Base-by-base conservation (phyloP, 2,329 filamentous ascomycete genomes). In the Microthyrium microscopicum region DNA sequence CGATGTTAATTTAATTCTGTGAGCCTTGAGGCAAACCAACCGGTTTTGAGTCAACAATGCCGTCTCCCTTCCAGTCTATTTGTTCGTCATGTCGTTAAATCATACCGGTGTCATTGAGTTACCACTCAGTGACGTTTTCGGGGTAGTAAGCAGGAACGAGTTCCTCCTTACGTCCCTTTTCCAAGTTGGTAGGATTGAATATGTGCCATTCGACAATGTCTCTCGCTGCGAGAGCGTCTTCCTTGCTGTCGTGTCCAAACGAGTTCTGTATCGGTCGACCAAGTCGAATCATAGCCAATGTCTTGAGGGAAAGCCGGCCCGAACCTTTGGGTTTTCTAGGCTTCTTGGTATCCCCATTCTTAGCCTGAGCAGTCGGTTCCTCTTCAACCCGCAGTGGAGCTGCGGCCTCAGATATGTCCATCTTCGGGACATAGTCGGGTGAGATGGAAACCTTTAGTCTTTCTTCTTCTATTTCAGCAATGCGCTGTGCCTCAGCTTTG, bases 221-320 rank as follows among this genome's bases (percentile, higher is more conserved):
- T 9, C 61, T 45, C 4, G 53, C 50, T 1, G 59, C 60, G 29
- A 60, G 40, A 4, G 60, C 58, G 39, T 65, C 61, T 40, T 65
- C 59, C 12, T 61, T 29, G 34, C 57, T 62, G 39, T 62, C 56
- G 34, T 62, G 59, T 5, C 53, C 53, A 6, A 45, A 40, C 6
- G 37, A 35, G n/a, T 33, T 34, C 35, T 51, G 48, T 8, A 54
- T 47, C 1, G 41, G 20, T 3, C 44, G 41, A 4, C 39, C 39
- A 13, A 50, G 32, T 15, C 38, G 39, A 5, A 24, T 17, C 16
- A 41, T 24, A 7, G 41, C 30, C 11, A 52, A 36, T 2, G 41
- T 33, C 34, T 45, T 44, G 19, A 51, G 38, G 19, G 46, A 40
- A 29, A 44, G 37, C 33, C 38, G 20, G 29, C 29, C 20, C 8